phyloP scores from a whole-genome alignment of 441 rosid species.

The Erodium moschatum region DNA sequence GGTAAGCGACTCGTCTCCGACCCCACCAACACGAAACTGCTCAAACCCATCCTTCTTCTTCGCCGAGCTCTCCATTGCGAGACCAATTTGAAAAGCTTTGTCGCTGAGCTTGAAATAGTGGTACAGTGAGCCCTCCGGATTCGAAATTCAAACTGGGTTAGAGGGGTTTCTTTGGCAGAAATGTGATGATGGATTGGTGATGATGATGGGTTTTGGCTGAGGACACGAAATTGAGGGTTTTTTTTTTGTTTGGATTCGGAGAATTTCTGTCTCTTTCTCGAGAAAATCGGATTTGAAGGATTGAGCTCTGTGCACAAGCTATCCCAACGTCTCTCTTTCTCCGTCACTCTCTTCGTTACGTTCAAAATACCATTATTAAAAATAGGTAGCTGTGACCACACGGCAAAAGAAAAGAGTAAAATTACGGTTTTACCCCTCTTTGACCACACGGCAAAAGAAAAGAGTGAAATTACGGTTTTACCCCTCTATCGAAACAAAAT shows the following conservation, averaged over 20 bases:
- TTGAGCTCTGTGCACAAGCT: not conserved
- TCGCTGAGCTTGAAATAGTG: not conserved
- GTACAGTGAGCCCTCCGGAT: not conserved
- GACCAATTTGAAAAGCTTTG: conserved; percentile 5
- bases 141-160: not conserved
- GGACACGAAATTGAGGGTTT: not conserved
- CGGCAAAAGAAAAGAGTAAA: too few relatives aligned
- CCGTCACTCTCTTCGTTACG: conserved; percentile 4
- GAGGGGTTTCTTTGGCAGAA: conserved; percentile 10
- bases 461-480: too few relatives aligned
- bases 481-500: too few relatives aligned
- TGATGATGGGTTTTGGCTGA: not conserved
- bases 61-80: conserved; percentile 38
- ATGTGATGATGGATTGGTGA: not conserved
- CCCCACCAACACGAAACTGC: not conserved
- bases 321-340: not conserved
- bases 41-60: conserved; percentile 26
- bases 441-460: too few relatives aligned
- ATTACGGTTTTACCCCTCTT: too few relatives aligned
- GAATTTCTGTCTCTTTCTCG: not conserved
- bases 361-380: not conserved
- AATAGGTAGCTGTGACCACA: not conserved
- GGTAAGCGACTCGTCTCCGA: conserved; percentile 26
- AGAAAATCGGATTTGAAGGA: too few relatives aligned
- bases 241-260: not conserved